phyloP scores from a whole-genome alignment of 148 eudicot genomes.

The Limonium bicolor region DNA sequence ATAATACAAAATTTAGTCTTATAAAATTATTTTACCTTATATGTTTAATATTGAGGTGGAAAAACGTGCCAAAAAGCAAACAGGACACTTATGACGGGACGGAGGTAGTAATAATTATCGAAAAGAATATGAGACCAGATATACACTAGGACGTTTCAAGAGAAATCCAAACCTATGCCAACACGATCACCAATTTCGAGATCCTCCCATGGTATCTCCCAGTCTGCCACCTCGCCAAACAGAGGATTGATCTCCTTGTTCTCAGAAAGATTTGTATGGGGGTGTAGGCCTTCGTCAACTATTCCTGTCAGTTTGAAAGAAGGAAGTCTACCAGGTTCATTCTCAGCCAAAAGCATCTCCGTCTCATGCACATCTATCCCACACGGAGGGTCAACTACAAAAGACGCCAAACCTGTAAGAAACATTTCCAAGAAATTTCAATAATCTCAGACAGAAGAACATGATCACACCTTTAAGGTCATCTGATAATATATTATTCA shows the following conservation, averaged over 20 bases:
- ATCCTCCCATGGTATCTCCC: slow-evolving; percentile 96
- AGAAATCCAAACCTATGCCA: slow-evolving; percentile 66
- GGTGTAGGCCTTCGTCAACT: slow-evolving; percentile 11
- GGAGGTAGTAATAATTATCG: no score
- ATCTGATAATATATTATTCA: slow-evolving; percentile 7
- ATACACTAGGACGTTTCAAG: no score
- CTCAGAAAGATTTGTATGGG: slow-evolving; percentile 22
- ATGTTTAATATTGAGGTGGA: no score
- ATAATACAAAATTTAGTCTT: no score
- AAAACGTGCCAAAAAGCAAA: no score
- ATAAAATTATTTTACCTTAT: no score
- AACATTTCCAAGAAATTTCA: slow-evolving; percentile 8
- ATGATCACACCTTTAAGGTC: slow-evolving; percentile 15
- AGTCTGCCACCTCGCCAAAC: slow-evolving; percentile 75
- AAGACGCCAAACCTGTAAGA: slow-evolving; percentile 7
- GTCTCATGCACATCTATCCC: slow-evolving; percentile 10
- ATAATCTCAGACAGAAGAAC: slow-evolving; percentile 5
- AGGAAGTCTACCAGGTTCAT: slow-evolving; percentile 10
- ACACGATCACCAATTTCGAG: slow-evolving; percentile 86
- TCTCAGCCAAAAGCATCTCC: slow-evolving; percentile 16
- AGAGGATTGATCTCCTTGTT: slow-evolving; percentile 33
- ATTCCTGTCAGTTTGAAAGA: slow-evolving; percentile 15
- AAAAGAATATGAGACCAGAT: no score
- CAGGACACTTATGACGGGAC: no score
- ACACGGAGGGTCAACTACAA: slow-evolving; percentile 17